Base-by-base conservation (phyloP, 345 rosid species). In the Hypericum perforatum region DNA sequence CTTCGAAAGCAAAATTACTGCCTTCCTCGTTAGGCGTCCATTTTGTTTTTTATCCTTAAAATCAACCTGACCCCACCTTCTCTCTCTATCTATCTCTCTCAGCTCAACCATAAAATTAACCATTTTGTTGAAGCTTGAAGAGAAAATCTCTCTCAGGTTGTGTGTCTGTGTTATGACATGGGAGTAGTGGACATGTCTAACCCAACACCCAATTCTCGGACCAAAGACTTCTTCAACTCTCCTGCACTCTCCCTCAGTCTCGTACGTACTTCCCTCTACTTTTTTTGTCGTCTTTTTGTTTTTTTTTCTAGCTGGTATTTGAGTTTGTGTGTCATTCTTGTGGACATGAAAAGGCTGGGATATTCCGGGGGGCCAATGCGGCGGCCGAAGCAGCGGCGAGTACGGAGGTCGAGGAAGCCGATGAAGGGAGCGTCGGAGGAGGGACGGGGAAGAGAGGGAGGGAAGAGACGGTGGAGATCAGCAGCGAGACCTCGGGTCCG, bases 241-340 rank as follows among this genome's bases (percentile, higher is more conserved):
- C 98, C 98, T 22, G 91, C 97, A 37, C 98, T 92, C 59, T 92
- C 98, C 51, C 97, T 92, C 66, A 78, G 79, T 43, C 97, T 92
- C 62, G 98, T 91, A 74, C 56, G 45, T 22, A 22, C 32, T 22
- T 22, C 32, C 32, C 32, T 22, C 32, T 1, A 1, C 32, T 22
- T 22, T 22, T 22, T 22, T 22, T 22, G 32, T 14, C 11, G 37
- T 36, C 43, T 11, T 10, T 9, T 16, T 9, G 0, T 39, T 12
- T 57, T 8, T 51, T 6, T 29, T 5, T 53, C 14, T 46, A 13
- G 10, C 7, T 49, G 7, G 38, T 29, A 42, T 5, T 38, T 37
- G 22, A 12, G 52, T 49, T 52, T 16, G 43, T 29, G 12, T 43
- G 48, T 29, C 40, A 59, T 11, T 39, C 15, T 0, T 48, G 6